Base-by-base conservation (phyloP, 805 yeast genomes). In the Ogataea nitratoaversa region DNA sequence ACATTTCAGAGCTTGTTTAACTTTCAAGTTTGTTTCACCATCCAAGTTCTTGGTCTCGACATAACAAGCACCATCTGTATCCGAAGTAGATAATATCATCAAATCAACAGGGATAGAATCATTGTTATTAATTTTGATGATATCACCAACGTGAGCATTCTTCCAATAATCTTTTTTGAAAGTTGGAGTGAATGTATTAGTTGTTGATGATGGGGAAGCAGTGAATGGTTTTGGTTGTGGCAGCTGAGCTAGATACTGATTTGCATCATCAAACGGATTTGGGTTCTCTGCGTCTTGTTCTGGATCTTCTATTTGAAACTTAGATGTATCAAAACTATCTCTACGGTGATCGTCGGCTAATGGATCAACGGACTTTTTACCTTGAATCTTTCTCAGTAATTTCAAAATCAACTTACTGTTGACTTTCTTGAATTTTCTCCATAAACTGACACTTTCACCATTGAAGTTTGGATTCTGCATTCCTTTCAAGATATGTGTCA, bases 41-140 rank as follows among this genome's bases (percentile, higher is more conserved):
- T 85, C 95, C 49, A 85, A 69, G 60, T 84, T 84, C 54, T 84
- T 84, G 0, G 95, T 85, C 60, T 84, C 95, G 23, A 84, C 78
- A 50, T 78, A 84, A 53, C 84, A 77, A 33, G 70, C 70, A 30
- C 78, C 79, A 47, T 85, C 93, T 5, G 72, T 71, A 52, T 80
- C 87, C 28, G 86, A 78, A 0, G 90, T 77, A 9, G 88, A 71
- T 19, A 84, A 61, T 17, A 84, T 70, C 16, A 81, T 66, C 34
- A 84, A 63, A 61, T 84, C 95, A 27, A 89, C 91, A 1, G 95
- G 95, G 14, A 84, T 72, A 54, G 81, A 85, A 46, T 83, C 87
- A 59, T 85, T 81, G 47, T 78, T 78, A 44, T 78, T 70, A 17
- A 84, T 70, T 47, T 86, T 70, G 29, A 85, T 66, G 40, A 82